Evolutionary conservation across 1,284 basidiomycete species (phyloP).

Genomic region (Moesziomyces sp.): DNA sequence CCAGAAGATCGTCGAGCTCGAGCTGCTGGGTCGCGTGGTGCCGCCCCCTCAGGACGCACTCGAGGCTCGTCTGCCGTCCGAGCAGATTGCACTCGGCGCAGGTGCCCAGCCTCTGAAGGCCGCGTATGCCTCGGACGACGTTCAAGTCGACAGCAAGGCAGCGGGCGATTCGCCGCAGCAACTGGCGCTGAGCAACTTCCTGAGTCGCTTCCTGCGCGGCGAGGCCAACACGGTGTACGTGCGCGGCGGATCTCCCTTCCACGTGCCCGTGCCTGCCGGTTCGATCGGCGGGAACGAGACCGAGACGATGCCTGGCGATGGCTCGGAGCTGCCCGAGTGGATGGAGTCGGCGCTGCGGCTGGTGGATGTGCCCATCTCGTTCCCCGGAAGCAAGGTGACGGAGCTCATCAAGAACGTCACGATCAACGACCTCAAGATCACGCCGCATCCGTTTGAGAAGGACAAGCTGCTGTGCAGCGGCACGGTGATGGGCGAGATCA

Average conservation of each 20-base stretch:
- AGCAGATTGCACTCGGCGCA: slow-evolving; percentile 8
- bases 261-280: slow-evolving; percentile 1
- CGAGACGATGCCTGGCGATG: slow-evolving; percentile 46
- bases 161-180: slow-evolving; percentile 45
- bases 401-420: slow-evolving; percentile 64
- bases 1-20: slow-evolving; percentile 47
- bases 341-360: slow-evolving; percentile 54
- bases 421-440: slow-evolving; percentile 60
- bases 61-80: neutral
- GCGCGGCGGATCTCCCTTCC: slow-evolving; percentile 59
- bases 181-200: slow-evolving; percentile 57
- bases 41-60: slow-evolving; percentile 44
- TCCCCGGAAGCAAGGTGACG: slow-evolving; percentile 60
- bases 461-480: slow-evolving; percentile 62
- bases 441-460: slow-evolving; percentile 58
- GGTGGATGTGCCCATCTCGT: slow-evolving; percentile 58
- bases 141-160: neutral
- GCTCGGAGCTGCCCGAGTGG: slow-evolving; percentile 57
- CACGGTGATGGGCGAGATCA: slow-evolving; percentile 58
- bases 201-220: slow-evolving; percentile 59
- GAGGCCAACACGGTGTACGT: slow-evolving; percentile 60
- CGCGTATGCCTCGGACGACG: slow-evolving; percentile 2
- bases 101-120: neutral
- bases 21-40: slow-evolving; percentile 53
- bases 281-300: slow-evolving; percentile 6